Percentiles rank a stretch among this genome's conserved stretches.
These are phyloP conservation scores for Trametes maxima DNA, from an alignment of 768 basidiomycete species.

Conservation along the genomic window DNA sequence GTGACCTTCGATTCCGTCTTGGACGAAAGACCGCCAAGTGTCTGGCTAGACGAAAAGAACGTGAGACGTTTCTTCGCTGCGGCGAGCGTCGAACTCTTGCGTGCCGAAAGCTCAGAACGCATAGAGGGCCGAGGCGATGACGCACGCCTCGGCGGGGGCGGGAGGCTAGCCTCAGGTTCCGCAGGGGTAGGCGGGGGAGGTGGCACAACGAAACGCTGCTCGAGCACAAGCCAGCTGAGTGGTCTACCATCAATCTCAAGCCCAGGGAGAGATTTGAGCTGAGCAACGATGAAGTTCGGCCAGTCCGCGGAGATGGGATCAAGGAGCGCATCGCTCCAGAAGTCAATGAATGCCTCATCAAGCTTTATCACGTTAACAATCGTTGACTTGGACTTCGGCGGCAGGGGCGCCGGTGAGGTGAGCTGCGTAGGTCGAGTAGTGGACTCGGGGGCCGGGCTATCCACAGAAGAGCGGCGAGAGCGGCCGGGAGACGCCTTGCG, in stretches of 20 bases:
- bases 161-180: constrained; percentile 27
- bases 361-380: constrained; percentile 54
- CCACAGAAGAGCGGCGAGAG: constrained; percentile 30
- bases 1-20: constrained; percentile 28
- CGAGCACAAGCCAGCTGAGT: constrained; percentile 68
- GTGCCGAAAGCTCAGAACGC: constrained; percentile 29
- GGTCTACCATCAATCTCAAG: constrained; percentile 39
- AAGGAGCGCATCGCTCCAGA: constrained; percentile 74
- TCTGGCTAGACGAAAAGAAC: constrained; percentile 48
- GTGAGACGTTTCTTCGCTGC: constrained; percentile 65
- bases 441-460: constrained; percentile 21
- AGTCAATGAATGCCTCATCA: constrained; percentile 83
- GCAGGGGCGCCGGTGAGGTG: background rate
- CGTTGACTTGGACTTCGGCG: constrained; percentile 38
- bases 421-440: constrained; percentile 5
- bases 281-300: constrained; percentile 73
- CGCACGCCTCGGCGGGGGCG: constrained; percentile 26
- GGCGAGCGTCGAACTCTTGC: constrained; percentile 45
- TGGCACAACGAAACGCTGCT: constrained; percentile 55
- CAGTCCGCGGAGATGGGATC: constrained; percentile 67
- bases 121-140: constrained; percentile 35
- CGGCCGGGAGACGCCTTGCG: constrained; percentile 31
- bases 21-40: constrained; percentile 9
- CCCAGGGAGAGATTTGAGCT: constrained; percentile 49
- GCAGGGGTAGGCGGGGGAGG: constrained; percentile 34